Evolutionary conservation across 345 rosid genomes (phyloP).

Genomic region (Trapa bicornis): DNA sequence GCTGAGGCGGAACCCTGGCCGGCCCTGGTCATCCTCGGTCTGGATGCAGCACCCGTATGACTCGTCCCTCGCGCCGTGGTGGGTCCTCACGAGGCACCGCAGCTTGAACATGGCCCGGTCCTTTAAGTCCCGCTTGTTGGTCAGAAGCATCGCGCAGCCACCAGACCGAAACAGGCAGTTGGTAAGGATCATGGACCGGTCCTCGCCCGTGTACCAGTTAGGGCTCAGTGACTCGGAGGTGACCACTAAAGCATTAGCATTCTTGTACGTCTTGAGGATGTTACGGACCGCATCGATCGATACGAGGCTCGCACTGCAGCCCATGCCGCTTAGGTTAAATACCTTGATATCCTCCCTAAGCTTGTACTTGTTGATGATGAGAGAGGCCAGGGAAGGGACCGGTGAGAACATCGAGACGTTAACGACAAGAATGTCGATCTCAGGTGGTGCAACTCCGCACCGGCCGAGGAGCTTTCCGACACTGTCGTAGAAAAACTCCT

Average conservation of each 20-base stretch:
- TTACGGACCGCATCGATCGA: conserved; percentile 52
- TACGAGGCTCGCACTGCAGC: conserved; percentile 91
- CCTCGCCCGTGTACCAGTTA: conserved; percentile 69
- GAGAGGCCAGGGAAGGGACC: conserved; percentile 47
- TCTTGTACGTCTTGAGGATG: conserved; percentile 37
- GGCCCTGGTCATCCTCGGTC: conserved; percentile 60
- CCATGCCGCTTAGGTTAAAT: conserved; percentile 77
- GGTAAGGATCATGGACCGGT: conserved; percentile 75
- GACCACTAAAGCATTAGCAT: conserved; percentile 41
- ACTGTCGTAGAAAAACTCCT: conserved; percentile 62
- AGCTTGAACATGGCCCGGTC: conserved; percentile 49
- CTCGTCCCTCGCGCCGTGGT: conserved; percentile 71
- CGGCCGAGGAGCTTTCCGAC: conserved; percentile 44
- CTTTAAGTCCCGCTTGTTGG: conserved; percentile 47
- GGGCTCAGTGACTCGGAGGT: conserved; percentile 75
- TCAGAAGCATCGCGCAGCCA: conserved; percentile 63
- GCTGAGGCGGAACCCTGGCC: conserved; percentile 50
- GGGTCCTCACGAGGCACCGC: conserved; percentile 70
- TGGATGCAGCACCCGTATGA: conserved; percentile 59
- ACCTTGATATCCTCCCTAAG: conserved; percentile 62
- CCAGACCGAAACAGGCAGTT: conserved; percentile 80
- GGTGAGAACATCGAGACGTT: conserved; percentile 61
- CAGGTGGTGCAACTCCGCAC: conserved; percentile 39
- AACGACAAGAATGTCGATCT: conserved; percentile 68
- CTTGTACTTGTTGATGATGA: conserved; percentile 61